Percentiles rank a stretch among this genome's conserved stretches.
phyloP scores from a whole-genome alignment of 495 filamentous ascomycete species.

The Amphirosellinia nigrospora region DNA sequence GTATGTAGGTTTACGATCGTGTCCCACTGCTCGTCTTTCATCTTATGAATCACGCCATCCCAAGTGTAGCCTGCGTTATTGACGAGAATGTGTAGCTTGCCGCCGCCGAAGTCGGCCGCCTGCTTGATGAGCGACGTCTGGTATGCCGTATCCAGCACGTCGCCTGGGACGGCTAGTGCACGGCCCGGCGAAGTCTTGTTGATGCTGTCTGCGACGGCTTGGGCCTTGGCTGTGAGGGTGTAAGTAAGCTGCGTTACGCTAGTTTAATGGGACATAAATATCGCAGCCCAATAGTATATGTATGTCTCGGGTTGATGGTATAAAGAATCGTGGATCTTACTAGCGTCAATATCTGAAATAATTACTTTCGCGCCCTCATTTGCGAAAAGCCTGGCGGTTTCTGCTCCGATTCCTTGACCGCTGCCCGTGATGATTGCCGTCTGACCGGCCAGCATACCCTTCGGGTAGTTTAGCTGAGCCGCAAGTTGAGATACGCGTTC shows the following conservation, averaged over 20 bases:
- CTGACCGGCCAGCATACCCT: constrained; percentile 76
- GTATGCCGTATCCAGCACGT: constrained; percentile 71
- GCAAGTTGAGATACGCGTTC: constrained; percentile 71
- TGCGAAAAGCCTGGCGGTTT: constrained; percentile 79
- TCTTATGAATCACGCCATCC: constrained; percentile 93
- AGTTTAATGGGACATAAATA: constrained; percentile 1
- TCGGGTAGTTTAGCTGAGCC: constrained; percentile 78
- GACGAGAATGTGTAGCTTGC: constrained; percentile 87
- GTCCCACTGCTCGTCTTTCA: constrained; percentile 90
- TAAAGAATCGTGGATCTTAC: constrained; percentile 44
- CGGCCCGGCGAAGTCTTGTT: constrained; percentile 63
- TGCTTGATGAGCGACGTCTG: constrained; percentile 72
- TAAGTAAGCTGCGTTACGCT: constrained; percentile 36
- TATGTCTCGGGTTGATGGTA: background rate
- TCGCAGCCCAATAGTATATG: background rate
- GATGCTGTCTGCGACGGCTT: constrained; percentile 67
- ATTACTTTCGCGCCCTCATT: constrained; percentile 86
- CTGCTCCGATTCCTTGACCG: constrained; percentile 89
- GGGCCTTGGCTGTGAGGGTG: constrained; percentile 57
- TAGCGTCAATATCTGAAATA: constrained; percentile 78
- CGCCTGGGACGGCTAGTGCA: constrained; percentile 73
- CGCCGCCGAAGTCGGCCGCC: constrained; percentile 77
- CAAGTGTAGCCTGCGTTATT: constrained; percentile 90
- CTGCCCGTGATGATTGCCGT: constrained; percentile 87
- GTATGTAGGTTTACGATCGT: constrained; percentile 82